These are phyloP conservation scores for Psidium guajava DNA, from an alignment of 345 rosid species.

Conservation along the genomic window DNA sequence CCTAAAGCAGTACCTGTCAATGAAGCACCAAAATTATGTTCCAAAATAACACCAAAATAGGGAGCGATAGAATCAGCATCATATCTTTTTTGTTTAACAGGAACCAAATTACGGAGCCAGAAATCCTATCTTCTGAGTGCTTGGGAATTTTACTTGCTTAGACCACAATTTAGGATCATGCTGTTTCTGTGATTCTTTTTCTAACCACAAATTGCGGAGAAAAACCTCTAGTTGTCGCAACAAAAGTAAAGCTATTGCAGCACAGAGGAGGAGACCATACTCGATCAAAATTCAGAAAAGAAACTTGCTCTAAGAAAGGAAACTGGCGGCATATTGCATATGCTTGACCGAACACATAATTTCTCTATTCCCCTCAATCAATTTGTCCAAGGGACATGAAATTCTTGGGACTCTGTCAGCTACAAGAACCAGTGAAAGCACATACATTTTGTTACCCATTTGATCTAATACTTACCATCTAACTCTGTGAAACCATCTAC, in stretches of 20 bases:
- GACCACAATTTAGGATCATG: background rate
- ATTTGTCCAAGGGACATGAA: background rate
- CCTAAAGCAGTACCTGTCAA: constrained; percentile 65
- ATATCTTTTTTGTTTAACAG: background rate
- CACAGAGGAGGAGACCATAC: background rate
- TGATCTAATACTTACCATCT: background rate
- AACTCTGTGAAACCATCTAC: background rate
- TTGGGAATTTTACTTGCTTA: background rate
- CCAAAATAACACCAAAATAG: background rate
- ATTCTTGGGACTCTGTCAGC: background rate
- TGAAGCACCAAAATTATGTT: background rate
- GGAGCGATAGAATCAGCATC: background rate
- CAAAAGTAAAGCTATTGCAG: background rate
- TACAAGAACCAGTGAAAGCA: background rate
- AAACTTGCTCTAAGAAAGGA: background rate
- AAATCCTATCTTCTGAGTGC: background rate
- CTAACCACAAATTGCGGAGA: background rate
- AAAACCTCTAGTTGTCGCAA: background rate
- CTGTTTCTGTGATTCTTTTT: background rate
- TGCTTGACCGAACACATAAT: background rate
- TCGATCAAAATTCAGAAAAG: background rate
- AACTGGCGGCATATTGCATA: background rate
- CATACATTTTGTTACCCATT: background rate
- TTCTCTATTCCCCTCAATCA: background rate
- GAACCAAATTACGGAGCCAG: background rate